Evolutionary conservation across 2,329 filamentous ascomycete species (phyloP), one percentile per base, ranked within the genome.

Genomic region (Periconia macrospinosa): DNA sequence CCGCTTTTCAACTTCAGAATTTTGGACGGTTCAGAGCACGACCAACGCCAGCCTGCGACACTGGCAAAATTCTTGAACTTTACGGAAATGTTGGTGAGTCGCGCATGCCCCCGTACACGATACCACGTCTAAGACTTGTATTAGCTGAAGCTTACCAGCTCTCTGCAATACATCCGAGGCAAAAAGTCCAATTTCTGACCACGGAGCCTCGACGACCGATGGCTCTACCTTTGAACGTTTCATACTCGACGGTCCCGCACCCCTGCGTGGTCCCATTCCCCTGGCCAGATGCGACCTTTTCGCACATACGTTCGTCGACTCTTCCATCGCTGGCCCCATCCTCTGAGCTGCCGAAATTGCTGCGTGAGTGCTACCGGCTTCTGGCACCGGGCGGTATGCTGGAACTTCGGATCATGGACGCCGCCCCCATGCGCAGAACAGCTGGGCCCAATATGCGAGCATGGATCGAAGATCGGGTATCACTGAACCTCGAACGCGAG

Each of bases 391-490:
- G 80, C 0, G 86, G 86, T 1, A 74, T 77, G 18, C 68, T 89
- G 13, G 80, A 86, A 54, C 70, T 90, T 15, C 81, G 81, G 0
- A 72, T 89, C 17, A 82, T 89, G 57, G 85, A 90, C 53, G 84
- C 87, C 0, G 74, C 82, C 8, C 87, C 87, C 0, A 75, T 81
- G 0, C 73, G 80, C 3, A 72, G 76, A 1, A 85, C 81, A 0
- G 75, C 84, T 20, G 87, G 87, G 0, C 84, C 83, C 0, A 73
- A 75, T 1, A 73, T 90, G 64, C 76, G 81, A 35, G 68, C 75
- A 1, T 90, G 87, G 87, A 74, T 90, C 2, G 83, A 87, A 42
- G 77, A 82, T 3, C 77, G 87, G 48, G 75, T 90, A 0, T 67
- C 87, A 1, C 68, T 82, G 7, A 86, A 86, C 52, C 71, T 90